phyloP scores from a whole-genome alignment of 2,329 filamentous ascomycete genomes.

The Hymenoscyphus albidus region DNA sequence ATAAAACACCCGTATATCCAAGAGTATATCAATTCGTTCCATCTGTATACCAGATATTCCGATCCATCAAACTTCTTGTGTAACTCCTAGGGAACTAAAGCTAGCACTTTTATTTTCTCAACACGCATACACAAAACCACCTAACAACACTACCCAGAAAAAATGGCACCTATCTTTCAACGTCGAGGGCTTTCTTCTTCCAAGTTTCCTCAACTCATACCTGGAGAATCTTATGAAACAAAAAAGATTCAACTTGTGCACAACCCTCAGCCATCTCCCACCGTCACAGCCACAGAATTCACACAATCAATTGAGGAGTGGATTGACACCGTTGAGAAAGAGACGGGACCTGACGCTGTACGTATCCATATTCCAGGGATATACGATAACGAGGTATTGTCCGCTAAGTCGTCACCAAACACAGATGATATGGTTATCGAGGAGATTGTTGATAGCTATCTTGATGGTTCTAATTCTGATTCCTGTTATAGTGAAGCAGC shows the following conservation, averaged over 20 bases:
- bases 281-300: neutral
- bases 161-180: neutral
- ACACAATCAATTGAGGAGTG: neutral
- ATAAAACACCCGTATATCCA: no score
- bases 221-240: neutral
- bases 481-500: neutral
- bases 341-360: neutral
- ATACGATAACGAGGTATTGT: neutral
- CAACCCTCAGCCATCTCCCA: no score
- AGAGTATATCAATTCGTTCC: neutral
- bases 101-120: neutral
- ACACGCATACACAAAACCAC: neutral
- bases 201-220: neutral
- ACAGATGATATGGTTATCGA: neutral
- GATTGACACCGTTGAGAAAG: neutral
- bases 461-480: neutral
- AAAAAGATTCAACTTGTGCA: neutral
- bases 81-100: neutral
- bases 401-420: neutral
- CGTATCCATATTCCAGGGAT: neutral
- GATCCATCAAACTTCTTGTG: neutral
- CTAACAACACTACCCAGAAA: neutral
- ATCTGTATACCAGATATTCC: neutral
- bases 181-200: neutral
- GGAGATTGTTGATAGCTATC: neutral